Conservation (phyloP, 257 asterid species). For the Solanum arcanum region DNA sequence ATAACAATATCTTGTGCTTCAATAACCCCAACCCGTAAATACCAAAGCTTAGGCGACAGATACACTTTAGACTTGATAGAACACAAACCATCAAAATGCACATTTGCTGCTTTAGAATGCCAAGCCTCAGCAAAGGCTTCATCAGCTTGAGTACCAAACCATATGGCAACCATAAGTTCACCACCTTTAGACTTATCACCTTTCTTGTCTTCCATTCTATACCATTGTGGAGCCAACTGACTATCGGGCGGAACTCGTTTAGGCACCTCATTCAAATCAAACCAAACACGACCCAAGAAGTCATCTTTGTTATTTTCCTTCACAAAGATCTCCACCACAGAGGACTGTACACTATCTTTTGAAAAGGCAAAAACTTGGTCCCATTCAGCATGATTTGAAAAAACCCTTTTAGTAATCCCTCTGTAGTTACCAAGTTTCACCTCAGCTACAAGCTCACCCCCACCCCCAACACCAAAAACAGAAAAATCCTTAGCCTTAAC, state of each 20-base stretch:
- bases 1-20: slow-evolving; percentile 70
- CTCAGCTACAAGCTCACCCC: slow-evolving; percentile 61
- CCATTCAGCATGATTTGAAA: slow-evolving; percentile 44
- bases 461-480: slow-evolving; percentile 19
- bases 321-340: slow-evolving; percentile 58
- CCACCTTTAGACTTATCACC: slow-evolving; percentile 59
- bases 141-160: slow-evolving; percentile 92
- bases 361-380: slow-evolving; percentile 82
- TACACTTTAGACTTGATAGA: slow-evolving; percentile 80
- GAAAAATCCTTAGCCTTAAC: slow-evolving; percentile 56
- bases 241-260: slow-evolving; percentile 74
- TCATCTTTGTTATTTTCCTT: slow-evolving; percentile 60
- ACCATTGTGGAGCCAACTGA: slow-evolving; percentile 84
- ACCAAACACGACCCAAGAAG: slow-evolving; percentile 72
- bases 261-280: slow-evolving; percentile 75
- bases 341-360: slow-evolving; percentile 71
- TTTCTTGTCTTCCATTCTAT: slow-evolving; percentile 68
- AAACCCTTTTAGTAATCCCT: slow-evolving; percentile 54
- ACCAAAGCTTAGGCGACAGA: slow-evolving; percentile 82
- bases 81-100: slow-evolving; percentile 51
- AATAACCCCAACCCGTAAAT: slow-evolving; percentile 57
- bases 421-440: slow-evolving; percentile 76
- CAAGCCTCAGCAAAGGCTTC: slow-evolving; percentile 85
- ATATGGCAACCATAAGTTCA: slow-evolving; percentile 65
- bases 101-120: slow-evolving; percentile 85